Evolutionary conservation across 164 flowering plant genomes (phyloP).

Genomic region (Liriodendron chinense): DNA sequence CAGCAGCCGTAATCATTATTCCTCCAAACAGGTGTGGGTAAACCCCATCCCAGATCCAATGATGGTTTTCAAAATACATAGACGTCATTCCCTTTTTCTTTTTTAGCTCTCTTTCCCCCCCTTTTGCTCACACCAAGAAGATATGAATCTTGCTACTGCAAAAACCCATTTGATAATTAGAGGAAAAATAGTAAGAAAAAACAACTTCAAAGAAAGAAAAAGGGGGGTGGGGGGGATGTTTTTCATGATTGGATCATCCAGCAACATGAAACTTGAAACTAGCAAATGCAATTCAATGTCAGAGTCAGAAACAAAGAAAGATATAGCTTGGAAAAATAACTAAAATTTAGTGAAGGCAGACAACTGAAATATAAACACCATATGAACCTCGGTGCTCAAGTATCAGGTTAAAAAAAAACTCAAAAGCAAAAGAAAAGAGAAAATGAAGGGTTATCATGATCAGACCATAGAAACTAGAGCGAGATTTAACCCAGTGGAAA

Average conservation of each 20-base stretch:
- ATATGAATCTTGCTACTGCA: conserved; percentile 3
- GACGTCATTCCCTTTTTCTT: conserved; percentile 13
- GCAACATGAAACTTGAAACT: background rate
- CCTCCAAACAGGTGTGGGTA: conserved; percentile 75
- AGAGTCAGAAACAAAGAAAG: background rate
- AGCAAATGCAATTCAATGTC: background rate
- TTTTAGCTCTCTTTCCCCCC: background rate
- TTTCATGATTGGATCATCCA: background rate
- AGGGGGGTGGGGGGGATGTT: too few species aligned
- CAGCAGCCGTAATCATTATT: conserved; percentile 76
- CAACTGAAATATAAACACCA: background rate
- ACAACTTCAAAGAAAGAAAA: too few species aligned
- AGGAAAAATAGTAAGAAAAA: background rate
- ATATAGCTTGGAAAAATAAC: background rate
- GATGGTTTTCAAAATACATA: conserved; percentile 61
- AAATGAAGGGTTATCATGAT: background rate
- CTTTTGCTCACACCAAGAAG: conserved; percentile 10
- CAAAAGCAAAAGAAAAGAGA: too few species aligned
- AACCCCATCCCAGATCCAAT: conserved; percentile 81
- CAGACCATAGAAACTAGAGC: background rate
- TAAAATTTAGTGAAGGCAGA: background rate
- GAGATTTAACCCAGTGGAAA: too few species aligned
- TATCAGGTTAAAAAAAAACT: too few species aligned
- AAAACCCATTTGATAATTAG: background rate
- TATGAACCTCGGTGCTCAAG: background rate